These are phyloP conservation scores for Lachnellula cervina DNA, from an alignment of 2,329 filamentous ascomycete genomes.

Conservation along the genomic window DNA sequence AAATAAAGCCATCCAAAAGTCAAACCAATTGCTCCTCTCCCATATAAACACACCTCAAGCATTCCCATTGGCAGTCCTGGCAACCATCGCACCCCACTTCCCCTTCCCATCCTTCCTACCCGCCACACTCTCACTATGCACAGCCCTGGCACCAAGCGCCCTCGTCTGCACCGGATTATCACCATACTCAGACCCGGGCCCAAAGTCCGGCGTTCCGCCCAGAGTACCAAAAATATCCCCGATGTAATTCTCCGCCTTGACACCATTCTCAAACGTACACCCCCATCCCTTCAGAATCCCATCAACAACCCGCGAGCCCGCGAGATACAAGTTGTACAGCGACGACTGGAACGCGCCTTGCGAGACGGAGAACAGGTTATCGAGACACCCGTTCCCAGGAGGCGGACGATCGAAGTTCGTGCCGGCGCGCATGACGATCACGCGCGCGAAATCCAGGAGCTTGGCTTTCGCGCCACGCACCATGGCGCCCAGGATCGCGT, in stretches of 20 bases:
- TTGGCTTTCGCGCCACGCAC: conserved; percentile 53
- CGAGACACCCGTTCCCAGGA: conserved; percentile 47
- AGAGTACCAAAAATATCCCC: conserved; percentile 68
- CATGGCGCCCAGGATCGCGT: conserved; percentile 61
- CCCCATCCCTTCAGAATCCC: conserved; percentile 57
- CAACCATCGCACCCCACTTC: no score
- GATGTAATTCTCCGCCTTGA: conserved; percentile 59
- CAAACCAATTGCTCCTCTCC: no score
- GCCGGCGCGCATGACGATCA: conserved; percentile 64
- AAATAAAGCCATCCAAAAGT: no score
- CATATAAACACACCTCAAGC: no score
- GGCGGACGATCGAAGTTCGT: conserved; percentile 70
- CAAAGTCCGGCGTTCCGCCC: conserved; percentile 62
- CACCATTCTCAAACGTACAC: conserved; percentile 49
- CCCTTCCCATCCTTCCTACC: no score
- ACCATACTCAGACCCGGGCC: conserved; percentile 33
- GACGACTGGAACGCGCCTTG: conserved; percentile 62
- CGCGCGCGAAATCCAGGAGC: conserved; percentile 59
- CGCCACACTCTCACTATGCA: no score
- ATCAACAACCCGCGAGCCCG: conserved; percentile 59
- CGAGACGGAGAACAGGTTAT: conserved; percentile 55
- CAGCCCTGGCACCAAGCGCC: no score
- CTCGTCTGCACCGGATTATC: not conserved
- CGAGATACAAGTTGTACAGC: conserved; percentile 62
- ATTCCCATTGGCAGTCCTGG: no score